Base-by-base conservation (phyloP, 352 stramenopile species). In the Phytophthora sojae region DNA sequence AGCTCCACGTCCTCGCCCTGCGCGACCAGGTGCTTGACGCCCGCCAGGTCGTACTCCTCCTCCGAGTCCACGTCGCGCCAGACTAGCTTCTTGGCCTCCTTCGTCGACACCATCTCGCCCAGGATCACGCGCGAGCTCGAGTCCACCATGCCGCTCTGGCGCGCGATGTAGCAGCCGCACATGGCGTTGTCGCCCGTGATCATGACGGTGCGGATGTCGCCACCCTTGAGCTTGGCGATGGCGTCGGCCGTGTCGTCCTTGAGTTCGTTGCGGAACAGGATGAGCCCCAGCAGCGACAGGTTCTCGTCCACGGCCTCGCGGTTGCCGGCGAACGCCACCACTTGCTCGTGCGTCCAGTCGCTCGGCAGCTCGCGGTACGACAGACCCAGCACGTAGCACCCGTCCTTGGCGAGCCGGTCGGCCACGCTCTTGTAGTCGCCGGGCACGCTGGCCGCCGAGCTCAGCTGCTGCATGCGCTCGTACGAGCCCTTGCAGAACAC, bases 301-400 rank as follows among this genome's bases (percentile, higher is more conserved):
- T 77, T 67, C 1, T 44, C 74, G 63, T 96, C 89, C 29, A 91
- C 64, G 6, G 87, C 73, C 39, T 90, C 79, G 25, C 90, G 88
- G 47, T 67, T 64, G 6, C 30, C 42, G 29, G 59, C 67, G 37
- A 74, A 69, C 39, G 14, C 55, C 14, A 56, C 53, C 30, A 74
- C 67, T 23, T 75, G 60, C 61, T 75, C 67, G 23, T 62, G 35
- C n/a, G 67, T 74, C 67, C 65, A 73, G 52, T 73, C 65, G 17
- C 30, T 54, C 1, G 65, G 65, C 39, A 73, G 54, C 52, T 73
- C 65, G 79, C 44, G 61, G 66, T 65, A 57, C 53, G 61, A 84
- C n/a, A 96, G 74, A 35, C 80, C 76, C 39, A 96, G 72, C 59
- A 93, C 83, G 74, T 96, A 96, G 60, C 84, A 86, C 5, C 88